Base-by-base conservation (phyloP, 2,329 filamentous ascomycete genomes). In the Phialemonium atrogriseum region DNA sequence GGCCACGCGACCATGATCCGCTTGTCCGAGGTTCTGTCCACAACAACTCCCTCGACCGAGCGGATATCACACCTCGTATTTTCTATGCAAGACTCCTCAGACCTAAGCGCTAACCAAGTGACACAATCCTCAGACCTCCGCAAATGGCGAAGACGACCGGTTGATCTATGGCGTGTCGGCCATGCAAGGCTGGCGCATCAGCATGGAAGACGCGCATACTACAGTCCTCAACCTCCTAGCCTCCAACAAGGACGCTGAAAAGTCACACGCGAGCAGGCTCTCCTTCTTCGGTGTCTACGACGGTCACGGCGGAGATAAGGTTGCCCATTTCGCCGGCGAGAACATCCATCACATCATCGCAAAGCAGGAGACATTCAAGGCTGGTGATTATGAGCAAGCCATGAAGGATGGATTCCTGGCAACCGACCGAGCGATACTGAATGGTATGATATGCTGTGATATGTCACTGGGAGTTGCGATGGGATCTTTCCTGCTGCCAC, bases 151-250 rank as follows among this genome's bases (percentile, higher is more conserved):
- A 66, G 88, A 96, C 84, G 87, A 94, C 45, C 80, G 85, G 56
- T 78, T 94, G 56, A 64, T 91, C 56, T 98, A 84, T 61, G 91
- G 91, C 55, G 79, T 96, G 45, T 98, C 91, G 45, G 87, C 87
- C 62, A 98, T 98, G 91, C 91, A 98, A 65, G 91, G 91, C 69
- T 98, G 91, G 91, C 84, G 91, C 66, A 96, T 98, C 66, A 94
- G 85, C 69, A 98, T 98, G 91, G 91, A 98, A 61, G 91, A 98
- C 58, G 80, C 91, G 42, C 91, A 98, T 65, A 85, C 84, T 40
- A 75, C 84, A 34, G 67, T 96, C 32, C 82, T 98, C 55, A 85
- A 96, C 60, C 77, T 96, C 46, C 76, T 91, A 51, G 68, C 77
- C 39, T 50, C 56, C 36, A 51, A 60, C 36, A 55, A 55, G 38